Evolutionary conservation across 805 yeast species (phyloP), one percentile per base, ranked within the genome.

Genomic region (Wickerhamomyces bovis): DNA sequence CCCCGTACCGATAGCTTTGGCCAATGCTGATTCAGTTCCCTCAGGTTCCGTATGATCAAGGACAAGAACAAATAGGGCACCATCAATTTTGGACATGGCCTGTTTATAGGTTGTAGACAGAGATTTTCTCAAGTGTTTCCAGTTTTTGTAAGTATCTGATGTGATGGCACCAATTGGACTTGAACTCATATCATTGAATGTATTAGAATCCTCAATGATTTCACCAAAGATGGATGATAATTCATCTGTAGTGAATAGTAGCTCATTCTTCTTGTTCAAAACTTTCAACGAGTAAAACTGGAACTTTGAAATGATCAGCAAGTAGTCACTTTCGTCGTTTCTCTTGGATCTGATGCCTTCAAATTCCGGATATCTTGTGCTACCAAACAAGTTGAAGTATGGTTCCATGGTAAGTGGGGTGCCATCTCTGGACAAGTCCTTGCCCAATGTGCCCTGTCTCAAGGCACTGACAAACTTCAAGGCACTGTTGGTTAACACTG

Each of bases 211-310:
- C 15, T 75, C 72, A 38, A 87, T 67, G 38, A 89, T 83, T 30
- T 83, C 71, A 38, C 78, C 73, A 58, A 85, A 80, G 57, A 88
- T 81, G 46, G 73, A 67, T 31, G 77, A 76, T 50, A 89, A 73
- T 60, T 85, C 90, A 45, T 74, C 72, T 55, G 83, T 85, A 3
- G 80, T 74, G 63, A 87, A 72, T 23, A 86, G 66, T 44, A 87
- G 64, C 57, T 88, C 81, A 60, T 85, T 75, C 33, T 77, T 66
- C 18, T 73, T 73, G 62, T 85, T 90, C 53, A 89, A 70, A 1
- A 89, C 96, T 57, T 85, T 90, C 55, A 89, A 77, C 78, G 92
- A 85, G 64, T 89, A 89, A 64, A 86, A 88, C 62, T 88, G 96
- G 6, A 95, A 86, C 53, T 81, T 82, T 42, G 89, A 81, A 52